A percentile compares a stretch with the other conserved stretches of the same genome.
Conservation (phyloP, 768 basidiomycete genomes). For the Leccinum subgranulosum region DNA sequence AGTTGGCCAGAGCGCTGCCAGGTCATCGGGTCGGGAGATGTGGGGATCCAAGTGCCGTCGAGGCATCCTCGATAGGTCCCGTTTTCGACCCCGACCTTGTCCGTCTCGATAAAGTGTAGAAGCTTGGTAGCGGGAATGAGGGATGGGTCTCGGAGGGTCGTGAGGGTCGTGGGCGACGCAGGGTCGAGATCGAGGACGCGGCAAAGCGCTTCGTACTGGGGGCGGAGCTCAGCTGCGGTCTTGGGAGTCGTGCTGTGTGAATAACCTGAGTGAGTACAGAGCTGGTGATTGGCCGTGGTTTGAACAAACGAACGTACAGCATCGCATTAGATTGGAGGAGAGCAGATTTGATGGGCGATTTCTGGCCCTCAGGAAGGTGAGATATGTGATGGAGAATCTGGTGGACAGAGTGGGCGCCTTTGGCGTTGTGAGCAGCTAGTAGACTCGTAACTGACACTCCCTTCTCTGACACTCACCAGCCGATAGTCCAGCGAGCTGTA, state of each 20-base stretch:
- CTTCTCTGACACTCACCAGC: conserved; percentile 44
- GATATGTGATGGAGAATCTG: conserved; percentile 72
- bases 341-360: conserved; percentile 66
- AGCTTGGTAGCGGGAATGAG: conserved; percentile 49
- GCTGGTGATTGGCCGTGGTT: background rate
- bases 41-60: conserved; percentile 56
- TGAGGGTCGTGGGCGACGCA: conserved; percentile 44
- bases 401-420: conserved; percentile 73
- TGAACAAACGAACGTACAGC: conserved; percentile 38
- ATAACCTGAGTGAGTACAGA: background rate
- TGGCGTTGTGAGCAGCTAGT: background rate
- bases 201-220: conserved; percentile 66
- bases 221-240: conserved; percentile 52
- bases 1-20: conserved; percentile 66
- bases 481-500: conserved; percentile 68
- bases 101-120: conserved; percentile 56
- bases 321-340: conserved; percentile 75
- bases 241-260: conserved; percentile 52
- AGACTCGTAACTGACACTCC: background rate
- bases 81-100: conserved; percentile 45
- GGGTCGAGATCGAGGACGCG: conserved; percentile 54
- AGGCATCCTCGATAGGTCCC: conserved; percentile 70
- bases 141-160: conserved; percentile 45
- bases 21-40: conserved; percentile 54
- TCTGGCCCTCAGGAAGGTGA: conserved; percentile 49